phyloP scores from a whole-genome alignment of 2,329 filamentous ascomycete genomes.

The Cladosporium austrohemisphaericum region DNA sequence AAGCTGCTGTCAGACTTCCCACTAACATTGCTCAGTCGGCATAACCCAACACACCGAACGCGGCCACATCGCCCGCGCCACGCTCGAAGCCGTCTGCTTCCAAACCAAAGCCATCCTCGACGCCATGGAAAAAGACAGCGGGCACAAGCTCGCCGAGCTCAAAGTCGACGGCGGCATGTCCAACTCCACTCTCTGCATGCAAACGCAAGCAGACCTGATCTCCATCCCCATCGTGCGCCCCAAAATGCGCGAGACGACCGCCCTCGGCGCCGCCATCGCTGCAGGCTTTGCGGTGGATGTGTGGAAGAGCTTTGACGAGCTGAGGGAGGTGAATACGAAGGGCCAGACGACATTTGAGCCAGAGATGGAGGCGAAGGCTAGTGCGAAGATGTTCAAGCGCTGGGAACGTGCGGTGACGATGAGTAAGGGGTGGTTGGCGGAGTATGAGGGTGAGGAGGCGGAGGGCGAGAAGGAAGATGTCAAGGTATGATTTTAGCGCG shows the following conservation, averaged over 20 bases:
- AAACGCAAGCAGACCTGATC: conserved; percentile 81
- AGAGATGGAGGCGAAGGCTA: conserved; percentile 54
- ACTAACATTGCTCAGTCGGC: conserved; percentile 26
- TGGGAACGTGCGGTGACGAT: conserved; percentile 78
- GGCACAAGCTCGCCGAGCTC: conserved; percentile 68
- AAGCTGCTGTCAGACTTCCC: too few relatives aligned
- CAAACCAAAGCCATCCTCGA: conserved; percentile 89
- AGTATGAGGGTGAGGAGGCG: conserved; percentile 29
- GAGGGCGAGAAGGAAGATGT: conserved; percentile 14
- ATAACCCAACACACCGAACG: conserved; percentile 66
- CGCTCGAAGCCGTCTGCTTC: conserved; percentile 86
- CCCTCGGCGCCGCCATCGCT: conserved; percentile 82
- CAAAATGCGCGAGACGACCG: conserved; percentile 85
- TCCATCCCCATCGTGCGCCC: conserved; percentile 80
- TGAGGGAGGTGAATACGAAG: conserved; percentile 67
- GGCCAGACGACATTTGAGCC: conserved; percentile 69
- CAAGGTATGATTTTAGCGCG: too few relatives aligned
- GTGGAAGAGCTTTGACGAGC: conserved; percentile 71
- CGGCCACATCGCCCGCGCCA: conserved; percentile 83
- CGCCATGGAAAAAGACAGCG: conserved; percentile 84
- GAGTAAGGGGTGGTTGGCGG: conserved; percentile 68
- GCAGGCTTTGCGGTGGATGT: conserved; percentile 79
- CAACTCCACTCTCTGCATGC: conserved; percentile 86
- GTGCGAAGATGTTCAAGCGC: conserved; percentile 60
- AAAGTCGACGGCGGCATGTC: conserved; percentile 88